Base-by-base conservation (phyloP, 805 yeast species). In the Hyphopichia homilentoma region DNA sequence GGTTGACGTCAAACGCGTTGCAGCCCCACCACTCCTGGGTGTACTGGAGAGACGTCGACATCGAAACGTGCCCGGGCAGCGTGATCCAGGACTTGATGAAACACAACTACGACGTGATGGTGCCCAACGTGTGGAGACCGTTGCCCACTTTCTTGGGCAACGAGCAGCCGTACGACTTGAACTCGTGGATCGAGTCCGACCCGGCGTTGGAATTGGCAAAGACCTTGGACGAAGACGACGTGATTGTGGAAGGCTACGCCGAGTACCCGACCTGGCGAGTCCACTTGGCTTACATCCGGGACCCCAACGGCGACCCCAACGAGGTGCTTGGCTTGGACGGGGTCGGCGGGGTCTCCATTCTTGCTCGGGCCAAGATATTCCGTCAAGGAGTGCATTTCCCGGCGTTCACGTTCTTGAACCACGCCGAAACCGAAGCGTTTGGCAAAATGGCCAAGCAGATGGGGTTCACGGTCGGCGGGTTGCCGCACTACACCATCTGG, bases 71-170 rank as follows among this genome's bases (percentile, higher is more conserved):
- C 44, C 89, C 90, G 0, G 87, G 86, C 5, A 69, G 80, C 25
- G 81, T 84, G 30, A 75, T 84, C 39, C 79, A 84, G 56, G 80
- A 74, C 48, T 64, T 84, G 59, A 84, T 84, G 90, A 70, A 73
- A 41, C 65, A 59, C 34, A 73, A 75, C 42, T 80, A 70, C 50
- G 95, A 84, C 50, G 83, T 84, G 11, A 68, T 84, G 55, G 80
- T 82, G 24, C 95, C 87, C 18, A 87, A 93, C 51, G 96, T 93
- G 21, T 93, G 98, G 98, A 73, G 98, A 47, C 98, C 97, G 2
- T 69, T 93, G 40, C 98, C 98, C 2, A 82, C 80, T 28, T 93
- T 89, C 61, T 73, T 93, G 41, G 94, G 93, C 13, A 76, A 77
- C 43, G 94, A 85, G 54, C 98, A 93, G 59, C 88, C 97, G 1